A percentile compares a stretch with the other conserved stretches of the same genome.
Evolutionary conservation across 148 eudicot genomes (phyloP).

Genomic region (Beta vulgaris): DNA sequence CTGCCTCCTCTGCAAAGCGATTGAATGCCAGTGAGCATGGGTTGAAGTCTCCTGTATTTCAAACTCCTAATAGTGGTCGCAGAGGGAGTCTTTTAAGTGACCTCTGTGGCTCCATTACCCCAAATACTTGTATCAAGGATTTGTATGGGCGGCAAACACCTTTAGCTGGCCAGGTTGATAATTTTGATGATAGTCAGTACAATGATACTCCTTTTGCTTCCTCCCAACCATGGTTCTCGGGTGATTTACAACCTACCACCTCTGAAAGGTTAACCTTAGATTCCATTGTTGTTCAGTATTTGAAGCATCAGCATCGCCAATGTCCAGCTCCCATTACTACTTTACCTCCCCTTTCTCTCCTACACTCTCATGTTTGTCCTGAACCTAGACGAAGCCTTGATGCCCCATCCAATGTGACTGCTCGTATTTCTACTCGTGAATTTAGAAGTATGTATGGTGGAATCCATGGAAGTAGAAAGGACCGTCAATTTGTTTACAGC

Average conservation of each 20-base stretch:
- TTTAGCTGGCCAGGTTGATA: constrained; percentile 32
- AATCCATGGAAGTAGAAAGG: constrained; percentile 74
- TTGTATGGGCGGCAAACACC: constrained; percentile 40
- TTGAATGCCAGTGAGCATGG: constrained; percentile 55
- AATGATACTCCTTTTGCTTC: constrained; percentile 32
- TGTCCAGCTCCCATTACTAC: constrained; percentile 99
- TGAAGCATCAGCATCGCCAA: constrained; percentile 98
- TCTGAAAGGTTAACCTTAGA: constrained; percentile 76
- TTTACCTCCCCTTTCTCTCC: constrained; percentile 87
- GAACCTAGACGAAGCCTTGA: constrained; percentile 85
- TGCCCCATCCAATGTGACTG: constrained; percentile 85
- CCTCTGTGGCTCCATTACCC: constrained; percentile 42
- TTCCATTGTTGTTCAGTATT: constrained; percentile 85
- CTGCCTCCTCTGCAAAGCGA: constrained; percentile 51
- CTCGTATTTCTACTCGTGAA: constrained; percentile 88
- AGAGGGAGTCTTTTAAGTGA: constrained; percentile 55
- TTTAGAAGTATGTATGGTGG: constrained; percentile 89
- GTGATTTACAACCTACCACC: constrained; percentile 50
- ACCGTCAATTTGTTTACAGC: constrained; percentile 90
- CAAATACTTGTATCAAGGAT: constrained; percentile 52
- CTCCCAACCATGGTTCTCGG: constrained; percentile 41
- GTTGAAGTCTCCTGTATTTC: constrained; percentile 58
- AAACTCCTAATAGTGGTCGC: constrained; percentile 55
- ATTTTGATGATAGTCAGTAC: constrained; percentile 51
- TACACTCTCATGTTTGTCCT: constrained; percentile 94